Base-by-base conservation (phyloP, 148 eudicot species). In the Rhododendron kiyosumense region DNA sequence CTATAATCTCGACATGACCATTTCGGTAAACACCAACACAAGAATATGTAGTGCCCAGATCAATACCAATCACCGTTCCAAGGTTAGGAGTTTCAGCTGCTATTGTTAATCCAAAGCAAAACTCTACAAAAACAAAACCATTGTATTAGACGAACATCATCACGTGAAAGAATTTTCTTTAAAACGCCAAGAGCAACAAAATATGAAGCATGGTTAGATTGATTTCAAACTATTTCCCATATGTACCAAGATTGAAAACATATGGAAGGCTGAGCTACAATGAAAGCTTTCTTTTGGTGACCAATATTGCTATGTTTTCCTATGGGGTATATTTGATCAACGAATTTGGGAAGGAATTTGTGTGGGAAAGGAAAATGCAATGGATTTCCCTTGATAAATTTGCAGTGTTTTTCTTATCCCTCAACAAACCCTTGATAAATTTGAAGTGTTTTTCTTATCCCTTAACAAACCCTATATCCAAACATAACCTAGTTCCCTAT, bases 31-130 rank as follows among this genome's bases (percentile, higher is more conserved):
- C 91, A 43, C 89, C 93, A 28, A 92, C 93, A 88, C 91, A 91
- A 59, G 92, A 91, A 85, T 91, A 91, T 34, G 93, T 91, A 24
- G 93, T 91, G 7, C 93, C 91, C 67, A 91, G 84, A 78, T 91
- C 93, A 24, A 90, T 90, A 36, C 93, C 92, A 36, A 90, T 91
- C 7, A 90, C 91, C 15, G 90, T 91, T 24, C 91, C 91, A 20
- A 84, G 88, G 3, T 88, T 81, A 61, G 85, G 26, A 38, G 86
- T 86, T 67, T 89, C 91, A 24, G 86, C 88, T 9, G 91, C 87
- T 80, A 85, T 0, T 36, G 90, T 77, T 69, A 87, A 57, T 69
- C 88, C 91, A 83, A 59, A 20, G 84, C 86, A 49, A 67, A 86
- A 79, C 49, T 88, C 90, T 89, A 13, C 88, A 67, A 34, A 84